Base-by-base conservation (phyloP, 371 early-diverging fungal species). In the Circinella umbellata region DNA sequence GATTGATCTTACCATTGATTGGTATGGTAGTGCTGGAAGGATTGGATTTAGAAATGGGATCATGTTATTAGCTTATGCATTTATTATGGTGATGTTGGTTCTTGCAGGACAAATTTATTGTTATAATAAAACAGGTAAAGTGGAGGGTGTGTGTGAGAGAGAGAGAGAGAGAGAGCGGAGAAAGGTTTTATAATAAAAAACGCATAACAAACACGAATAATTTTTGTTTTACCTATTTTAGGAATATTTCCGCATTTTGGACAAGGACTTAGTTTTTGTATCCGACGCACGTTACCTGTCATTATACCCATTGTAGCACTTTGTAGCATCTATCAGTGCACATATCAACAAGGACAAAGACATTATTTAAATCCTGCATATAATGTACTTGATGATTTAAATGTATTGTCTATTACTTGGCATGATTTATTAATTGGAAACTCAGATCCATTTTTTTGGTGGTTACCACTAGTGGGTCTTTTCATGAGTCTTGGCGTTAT, bases 11-110 rank as follows among this genome's bases (percentile, higher is more conserved):
- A 72, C 76, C 1, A 81, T 93, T 36, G 91, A 93, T 77, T 89
- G 84, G 87, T 93, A 92, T 73, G 91, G 92, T 17, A 90, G 92
- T 67, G 76, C 92, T 46, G 91, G 91, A 57, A 86, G 92, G 20
- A 72, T 90, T 38, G 86, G 92, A 8, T 91, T 91, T 69, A 81
- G 94, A 37, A 89, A 92, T 62, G 89, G 92, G 14, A 91, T 92
- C 71, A 89, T 91, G 61, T 73, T 92, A 36, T 80, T 90, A 14
- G 86, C 89, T 0, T 85, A 92, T 68, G 82, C 91, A 1, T 91
- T 90, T 71, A 77, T 91, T 10, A 86, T 89, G 65, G 90, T 90
- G 5, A 76, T 89, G 18, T 66, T 90, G 67, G 84, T 89, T 6
- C 70, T 92, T 64, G 73, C 78, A 20, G 78, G 81, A 8, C 94